Conservation (phyloP, 2,329 filamentous ascomycete species). For the Clathrospora elynae region DNA sequence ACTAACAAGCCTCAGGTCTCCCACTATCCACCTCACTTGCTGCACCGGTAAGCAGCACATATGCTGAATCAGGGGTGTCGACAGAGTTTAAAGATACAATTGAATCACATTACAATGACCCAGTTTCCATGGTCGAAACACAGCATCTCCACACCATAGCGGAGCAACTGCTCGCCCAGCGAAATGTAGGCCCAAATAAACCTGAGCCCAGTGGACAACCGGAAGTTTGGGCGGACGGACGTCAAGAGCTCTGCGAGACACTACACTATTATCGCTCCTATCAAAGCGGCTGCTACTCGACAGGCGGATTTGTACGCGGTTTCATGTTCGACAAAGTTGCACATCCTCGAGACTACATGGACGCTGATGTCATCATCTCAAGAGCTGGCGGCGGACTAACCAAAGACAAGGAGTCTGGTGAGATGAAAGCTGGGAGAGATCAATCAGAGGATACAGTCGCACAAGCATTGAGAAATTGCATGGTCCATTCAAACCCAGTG, state of each 20-base stretch:
- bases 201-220: conserved; percentile 49
- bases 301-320: conserved; percentile 57
- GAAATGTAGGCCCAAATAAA: conserved; percentile 32
- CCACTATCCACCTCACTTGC: too few relatives aligned
- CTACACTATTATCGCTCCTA: conserved; percentile 66
- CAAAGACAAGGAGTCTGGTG: conserved; percentile 53
- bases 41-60: too few relatives aligned
- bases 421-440: conserved; percentile 55
- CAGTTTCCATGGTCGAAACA: background rate
- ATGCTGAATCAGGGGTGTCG: conserved; percentile 9
- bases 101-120: background rate
- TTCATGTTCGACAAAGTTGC: conserved; percentile 64
- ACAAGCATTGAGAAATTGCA: conserved; percentile 54
- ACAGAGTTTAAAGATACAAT: conserved; percentile 3
- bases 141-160: conserved; percentile 14
- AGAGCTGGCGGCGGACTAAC: conserved; percentile 62
- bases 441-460: conserved; percentile 50
- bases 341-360: conserved; percentile 63
- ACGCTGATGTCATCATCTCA: conserved; percentile 66
- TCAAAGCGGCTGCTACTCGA: conserved; percentile 64
- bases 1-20: too few relatives aligned
- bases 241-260: conserved; percentile 67
- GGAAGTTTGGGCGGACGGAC: conserved; percentile 61
- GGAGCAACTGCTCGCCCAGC: conserved; percentile 21
- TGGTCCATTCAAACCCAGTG: conserved; percentile 56